Evolutionary conservation across 192 early-diverging fungal genomes (phyloP), one percentile per base, ranked within the genome.

Genomic region (Podila clonocystis): DNA sequence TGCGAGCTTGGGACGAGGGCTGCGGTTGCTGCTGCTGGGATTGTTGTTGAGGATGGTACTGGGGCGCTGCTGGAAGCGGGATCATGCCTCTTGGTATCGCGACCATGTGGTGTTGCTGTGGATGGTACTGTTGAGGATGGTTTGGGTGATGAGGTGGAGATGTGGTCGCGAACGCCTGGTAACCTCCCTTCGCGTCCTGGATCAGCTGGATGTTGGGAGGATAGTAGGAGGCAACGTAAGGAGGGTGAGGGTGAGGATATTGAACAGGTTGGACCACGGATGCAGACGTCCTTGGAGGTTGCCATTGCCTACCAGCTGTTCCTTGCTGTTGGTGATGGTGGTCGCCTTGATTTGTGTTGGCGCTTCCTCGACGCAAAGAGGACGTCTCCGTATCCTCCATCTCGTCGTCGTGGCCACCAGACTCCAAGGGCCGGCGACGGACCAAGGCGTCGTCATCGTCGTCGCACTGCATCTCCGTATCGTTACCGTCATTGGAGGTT

Each of bases 141-240:
- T 41, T 36, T 65, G 34, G 61, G 6, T 19, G 61, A n/a, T 62
- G 33, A 1, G 17, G 61, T 62, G 13, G 33, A 20, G 61, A 20
- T 19, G 61, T 38, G 19, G 61, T 20, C 33, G 61, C 33, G 28
- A n/a, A 28, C 55, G 57, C 22, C 67, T 30, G 33, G 38, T 64
- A 29, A 38, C 38, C 29, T 34, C 50, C 67, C 36, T 31, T 58
- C 57, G 57, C 26, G 7, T 65, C 55, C 57, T 48, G 57, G 57
- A 61, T n/a, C 70, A 73, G 49, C 70, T 72, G 70, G 0, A 58
- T 30, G 15, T 63, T 72, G 68, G 34, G 58, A 68, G 77, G 63
- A 62, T 69, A 76, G 74, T 70, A 80, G 67, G 77, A 80, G 57
- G 77, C 50, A 80, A 80, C 70, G 67, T 80, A 80, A 65, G 50